Evolutionary conservation across 2,329 filamentous ascomycete species (phyloP), one percentile per base, ranked within the genome.

Genomic region (Botrytis elliptica): DNA sequence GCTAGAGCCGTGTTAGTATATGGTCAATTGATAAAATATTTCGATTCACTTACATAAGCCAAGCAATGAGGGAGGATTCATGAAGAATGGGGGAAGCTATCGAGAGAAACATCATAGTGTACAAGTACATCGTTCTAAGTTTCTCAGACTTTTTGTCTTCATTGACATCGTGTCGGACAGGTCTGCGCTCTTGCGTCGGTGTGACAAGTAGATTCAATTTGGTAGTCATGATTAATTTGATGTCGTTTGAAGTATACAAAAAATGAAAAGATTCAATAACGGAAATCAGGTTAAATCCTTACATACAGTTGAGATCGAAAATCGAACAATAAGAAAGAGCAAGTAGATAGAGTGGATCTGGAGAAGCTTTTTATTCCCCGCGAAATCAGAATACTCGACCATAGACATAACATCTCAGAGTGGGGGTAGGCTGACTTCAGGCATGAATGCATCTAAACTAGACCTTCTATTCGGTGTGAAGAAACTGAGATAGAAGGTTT

Each of bases 51-150:
- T 57, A 75, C 76, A 72, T 44, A 29, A 70, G 44, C 73, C 72
- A 74, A n/a, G 63, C 42, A n/a, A 42, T 42, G 18, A 52, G 59
- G 55, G 52, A 52, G 46, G 69, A 59, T 25, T 75, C 73, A 36
- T 66, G 68, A 18, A 77, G 71, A n/a, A 76, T 70, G 9, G 74
- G 74, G 10, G 75, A 75, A n/a, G 72, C 75, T 22, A 71, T 52
- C 8, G 75, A 74, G 22, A 73, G 59, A 62, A 67, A 62, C 18
- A 52, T 40, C 75, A 77, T 73, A 9, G 9, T 66, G 20, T 72
- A 75, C 29, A 74, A 16, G 42, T 70, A 71, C 20, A 71, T 60
- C 9, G 40, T 55, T 42, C 42, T 46, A 12, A 52, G 12, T 29
- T 60, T 71, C 59, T 40, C 40, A 16, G 49, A 18, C 14, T n/a